phyloP scores from a whole-genome alignment of 202 grass and related monocot genomes.

The Sporobolus alterniflorus region DNA sequence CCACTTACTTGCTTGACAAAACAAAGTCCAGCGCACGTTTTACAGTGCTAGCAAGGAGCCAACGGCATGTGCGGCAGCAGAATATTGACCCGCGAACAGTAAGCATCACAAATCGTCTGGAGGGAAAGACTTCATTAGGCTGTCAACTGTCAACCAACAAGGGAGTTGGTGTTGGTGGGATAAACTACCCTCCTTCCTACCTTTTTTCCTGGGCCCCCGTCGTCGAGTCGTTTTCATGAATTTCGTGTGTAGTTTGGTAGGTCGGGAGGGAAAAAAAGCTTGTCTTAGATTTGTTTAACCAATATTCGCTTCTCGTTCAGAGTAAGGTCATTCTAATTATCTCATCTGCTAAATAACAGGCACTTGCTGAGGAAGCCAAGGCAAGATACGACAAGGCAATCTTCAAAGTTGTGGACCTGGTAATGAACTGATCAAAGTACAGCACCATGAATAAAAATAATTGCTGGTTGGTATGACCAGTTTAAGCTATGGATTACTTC shows the following conservation, averaged over 20 bases:
- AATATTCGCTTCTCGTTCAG: background rate
- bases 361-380: conserved; percentile 81
- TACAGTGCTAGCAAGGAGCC: background rate
- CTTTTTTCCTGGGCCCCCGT: background rate
- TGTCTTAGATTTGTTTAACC: background rate
- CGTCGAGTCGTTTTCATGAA: background rate
- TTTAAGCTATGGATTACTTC: background rate
- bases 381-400: conserved; percentile 75
- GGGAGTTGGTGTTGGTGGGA: conserved; percentile 25
- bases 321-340: conserved; percentile 5
- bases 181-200: conserved; percentile 4
- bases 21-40: background rate
- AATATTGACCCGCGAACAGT: conserved; percentile 17
- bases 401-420: conserved; percentile 94
- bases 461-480: background rate
- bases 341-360: conserved; percentile 44
- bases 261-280: background rate
- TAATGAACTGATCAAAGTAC: conserved; percentile 28
- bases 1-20: background rate
- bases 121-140: background rate
- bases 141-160: conserved; percentile 28
- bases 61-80: conserved; percentile 9
- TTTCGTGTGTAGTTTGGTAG: background rate
- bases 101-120: background rate
- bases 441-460: background rate